These are phyloP conservation scores for Termitomyces sp. DNA, from an alignment of 1,284 basidiomycete species.

Conservation along the genomic window DNA sequence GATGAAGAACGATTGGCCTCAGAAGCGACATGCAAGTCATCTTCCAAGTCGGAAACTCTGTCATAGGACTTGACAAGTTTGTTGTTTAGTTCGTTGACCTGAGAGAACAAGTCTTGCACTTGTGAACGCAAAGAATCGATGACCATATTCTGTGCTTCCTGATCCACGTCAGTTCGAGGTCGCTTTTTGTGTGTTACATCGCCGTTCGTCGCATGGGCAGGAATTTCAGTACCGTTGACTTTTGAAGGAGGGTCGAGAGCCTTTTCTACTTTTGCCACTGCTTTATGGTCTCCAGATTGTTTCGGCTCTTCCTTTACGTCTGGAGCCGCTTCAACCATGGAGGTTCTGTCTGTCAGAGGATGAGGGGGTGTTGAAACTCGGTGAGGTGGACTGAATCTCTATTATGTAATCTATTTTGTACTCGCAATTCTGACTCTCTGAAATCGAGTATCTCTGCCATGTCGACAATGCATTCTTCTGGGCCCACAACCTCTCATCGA, in stretches of 20 bases:
- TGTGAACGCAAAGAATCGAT: slow-evolving; percentile 77
- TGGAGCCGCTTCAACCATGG: slow-evolving; percentile 9
- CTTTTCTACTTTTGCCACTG: neutral
- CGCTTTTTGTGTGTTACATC: slow-evolving; percentile 7
- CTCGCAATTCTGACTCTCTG: neutral
- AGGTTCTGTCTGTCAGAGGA: neutral
- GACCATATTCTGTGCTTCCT: slow-evolving; percentile 69
- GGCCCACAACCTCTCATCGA: no score
- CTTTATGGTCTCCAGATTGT: neutral
- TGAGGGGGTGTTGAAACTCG: neutral
- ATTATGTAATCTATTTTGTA: neutral
- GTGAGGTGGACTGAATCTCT: neutral
- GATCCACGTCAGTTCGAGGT: slow-evolving; percentile 24
- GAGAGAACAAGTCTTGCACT: slow-evolving; percentile 81
- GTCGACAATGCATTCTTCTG: neutral
- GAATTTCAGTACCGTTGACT: slow-evolving; percentile 10
- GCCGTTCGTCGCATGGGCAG: neutral
- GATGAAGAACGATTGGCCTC: slow-evolving; percentile 52
- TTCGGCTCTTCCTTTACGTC: slow-evolving; percentile 9
- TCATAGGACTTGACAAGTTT: slow-evolving; percentile 94
- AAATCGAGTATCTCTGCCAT: neutral
- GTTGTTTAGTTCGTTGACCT: slow-evolving; percentile 85
- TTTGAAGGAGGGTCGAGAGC: slow-evolving; percentile 6
- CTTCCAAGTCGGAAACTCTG: slow-evolving; percentile 89
- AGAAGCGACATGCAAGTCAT: slow-evolving; percentile 72